Percentiles rank a stretch among this genome's conserved stretches.
phyloP scores from a whole-genome alignment of 495 filamentous ascomycete genomes.

The Daldinia loculata region DNA sequence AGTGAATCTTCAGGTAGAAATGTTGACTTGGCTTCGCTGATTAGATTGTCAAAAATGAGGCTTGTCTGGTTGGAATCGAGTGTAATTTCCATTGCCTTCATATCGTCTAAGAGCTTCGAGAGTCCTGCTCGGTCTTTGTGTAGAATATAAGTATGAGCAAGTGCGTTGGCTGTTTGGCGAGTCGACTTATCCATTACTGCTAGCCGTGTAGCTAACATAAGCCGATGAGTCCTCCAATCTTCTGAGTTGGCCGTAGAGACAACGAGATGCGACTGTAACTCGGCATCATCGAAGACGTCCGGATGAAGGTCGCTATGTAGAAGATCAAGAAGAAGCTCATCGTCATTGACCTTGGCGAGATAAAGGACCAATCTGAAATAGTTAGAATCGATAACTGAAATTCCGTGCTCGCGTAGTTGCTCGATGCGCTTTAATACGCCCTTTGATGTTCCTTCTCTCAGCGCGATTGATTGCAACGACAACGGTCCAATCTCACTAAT shows the following conservation, averaged over 20 bases:
- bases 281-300: conserved; percentile 71
- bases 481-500: conserved; percentile 73
- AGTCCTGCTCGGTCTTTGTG: conserved; percentile 32
- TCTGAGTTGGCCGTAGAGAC: conserved; percentile 32
- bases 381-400: conserved; percentile 65
- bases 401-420: conserved; percentile 63
- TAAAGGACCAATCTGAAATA: conserved; percentile 68
- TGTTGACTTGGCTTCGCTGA: conserved; percentile 34
- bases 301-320: conserved; percentile 78
- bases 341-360: conserved; percentile 63
- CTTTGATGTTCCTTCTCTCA: conserved; percentile 63
- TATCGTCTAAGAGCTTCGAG: conserved; percentile 43
- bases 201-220: conserved; percentile 44
- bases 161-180: conserved; percentile 36
- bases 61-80: conserved; percentile 30
- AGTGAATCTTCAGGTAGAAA: conserved; percentile 21
- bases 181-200: conserved; percentile 30
- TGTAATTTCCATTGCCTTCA: conserved; percentile 42
- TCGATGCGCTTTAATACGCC: conserved; percentile 64
- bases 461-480: conserved; percentile 74
- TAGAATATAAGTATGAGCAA: conserved; percentile 34
- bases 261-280: conserved; percentile 60
- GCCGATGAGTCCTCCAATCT: conserved; percentile 45
- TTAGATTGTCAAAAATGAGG: conserved; percentile 35
- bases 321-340: conserved; percentile 65